Evolutionary conservation across 306 rosid genomes (phyloP), one percentile per base, ranked within the genome.

Genomic region (Vachellia collinsii): DNA sequence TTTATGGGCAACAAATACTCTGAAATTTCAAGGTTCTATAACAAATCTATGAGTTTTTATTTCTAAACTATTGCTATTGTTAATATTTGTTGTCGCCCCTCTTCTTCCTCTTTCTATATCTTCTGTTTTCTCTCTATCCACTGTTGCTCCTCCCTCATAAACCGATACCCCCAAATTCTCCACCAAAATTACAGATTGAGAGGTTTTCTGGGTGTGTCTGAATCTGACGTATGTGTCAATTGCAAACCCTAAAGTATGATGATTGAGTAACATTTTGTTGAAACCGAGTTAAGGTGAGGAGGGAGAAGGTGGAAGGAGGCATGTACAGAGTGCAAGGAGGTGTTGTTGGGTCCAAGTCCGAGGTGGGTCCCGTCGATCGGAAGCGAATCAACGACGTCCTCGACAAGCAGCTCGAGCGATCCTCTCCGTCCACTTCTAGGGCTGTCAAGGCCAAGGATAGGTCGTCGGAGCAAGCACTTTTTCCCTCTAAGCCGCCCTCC

Each of bases 351-450:
- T 71, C 84, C 25, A 86, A 84, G 85, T 5, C 83, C 71, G 83
- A 84, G 90, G 85, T 72, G 38, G 74, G 41, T 72, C 44, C 83
- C 58, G 78, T 83, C 77, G 89, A 91, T 87, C 92, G 93, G 87
- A 88, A 85, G 84, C 82, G 89, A 72, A 85, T 91, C 88, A 89
- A 89, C 87, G 93, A 88, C 36, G 92, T 86, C 14, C 81, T 91
- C 29, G 97, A 91, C 39, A 91, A 91, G 83, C 88, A 87, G 84
- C 87, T 91, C 14, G 89, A 91, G 77, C 88, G 91, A 85, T 88
- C 93, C 74, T 89, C 93, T 48, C 90, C 97, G 36, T 91, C 93
- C 43, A 82, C 97, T 67, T 89, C 97, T 69, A 84, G 90, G 72
- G 74, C 84, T 29, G 66, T 80, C 79, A 89, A 81, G 86, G 89